Evolutionary conservation across 2,329 filamentous ascomycete species (phyloP), one percentile per base, ranked within the genome.

Genomic region (Botryosphaeria dothidea): DNA sequence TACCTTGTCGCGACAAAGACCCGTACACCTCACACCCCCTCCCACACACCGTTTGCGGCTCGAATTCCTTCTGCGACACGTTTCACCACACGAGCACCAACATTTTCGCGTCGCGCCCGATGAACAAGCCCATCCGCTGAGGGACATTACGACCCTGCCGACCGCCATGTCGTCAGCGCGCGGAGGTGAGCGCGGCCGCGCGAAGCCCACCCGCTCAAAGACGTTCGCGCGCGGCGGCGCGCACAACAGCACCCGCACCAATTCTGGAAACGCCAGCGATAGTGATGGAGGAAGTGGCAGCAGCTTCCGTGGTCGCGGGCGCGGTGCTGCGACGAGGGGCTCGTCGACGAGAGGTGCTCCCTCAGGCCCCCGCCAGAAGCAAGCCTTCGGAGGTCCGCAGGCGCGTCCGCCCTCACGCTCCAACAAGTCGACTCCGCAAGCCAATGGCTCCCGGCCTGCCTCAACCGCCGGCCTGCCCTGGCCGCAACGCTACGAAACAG

Each of bases 141-240:
- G 27, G 27, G n/a, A 45, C 36, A 34, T 34, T 21, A 46, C 38
- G 56, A 58, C 51, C 36, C 52, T 46, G 57, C 52, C 63, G 54
- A 65, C 63, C 34, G 56, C 63, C 45, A 65, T 65, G 63, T 65
- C 63, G 63, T 60, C 63, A 54, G 63, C 63, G 63, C 63, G 63
- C 45, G 63, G 54, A 65, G 56, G 56, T 57, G 63, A 56, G 45
- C 63, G 63, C 56, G 63, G 63, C 45, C 45, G 60, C 45, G 60
- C 36, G 36, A 58, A 38, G 23, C 21, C 54, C 13, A 58, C 36
- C 21, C 54, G 54, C 23, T 58, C 54, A 13, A 43, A 27, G 17
- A 19, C 36, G 15, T 43, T 45, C 54, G 38, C 52, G 21, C 52
- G 62, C 38, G 49, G 49, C 41, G 49, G 27, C 15, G 62, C 36